These are phyloP conservation scores for Apostasia ramifera DNA, from an alignment of 106 monocot species.

Conservation along the genomic window DNA sequence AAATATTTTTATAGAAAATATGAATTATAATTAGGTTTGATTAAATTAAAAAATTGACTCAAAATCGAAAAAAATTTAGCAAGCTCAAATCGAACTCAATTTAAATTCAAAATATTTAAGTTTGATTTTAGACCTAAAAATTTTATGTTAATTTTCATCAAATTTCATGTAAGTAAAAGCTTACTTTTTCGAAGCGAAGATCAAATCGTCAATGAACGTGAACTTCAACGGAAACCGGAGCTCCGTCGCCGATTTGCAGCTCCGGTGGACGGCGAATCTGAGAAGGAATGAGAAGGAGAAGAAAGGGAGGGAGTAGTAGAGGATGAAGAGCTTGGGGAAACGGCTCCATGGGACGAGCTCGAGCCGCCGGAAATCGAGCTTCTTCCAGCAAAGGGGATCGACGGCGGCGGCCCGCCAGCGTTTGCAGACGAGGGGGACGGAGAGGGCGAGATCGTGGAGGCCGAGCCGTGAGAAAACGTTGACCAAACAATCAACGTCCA, in stretches of 20 bases:
- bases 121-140: no score
- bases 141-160: not conserved
- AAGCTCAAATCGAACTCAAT: no score
- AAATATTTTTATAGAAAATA: no score
- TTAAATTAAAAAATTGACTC: no score
- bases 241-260: constrained; percentile 1
- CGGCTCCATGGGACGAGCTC: constrained; percentile 21
- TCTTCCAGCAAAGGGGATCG: constrained; percentile 17
- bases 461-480: constrained; percentile 12
- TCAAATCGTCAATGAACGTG: not conserved
- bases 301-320: not conserved
- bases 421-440: constrained; percentile 19
- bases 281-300: constrained; percentile 18
- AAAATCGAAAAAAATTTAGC: no score
- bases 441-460: constrained; percentile 9
- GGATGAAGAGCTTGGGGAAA: constrained; percentile 1
- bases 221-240: constrained; percentile 13
- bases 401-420: constrained; percentile 1
- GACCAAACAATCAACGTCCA: constrained; percentile 18
- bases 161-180: not conserved
- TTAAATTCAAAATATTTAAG: no score
- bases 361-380: constrained; percentile 13
- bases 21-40: no score
- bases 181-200: constrained; percentile 4
- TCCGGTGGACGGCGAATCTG: not conserved